Conservation (phyloP, 1,284 basidiomycete genomes). For the Thelephora terrestris region DNA sequence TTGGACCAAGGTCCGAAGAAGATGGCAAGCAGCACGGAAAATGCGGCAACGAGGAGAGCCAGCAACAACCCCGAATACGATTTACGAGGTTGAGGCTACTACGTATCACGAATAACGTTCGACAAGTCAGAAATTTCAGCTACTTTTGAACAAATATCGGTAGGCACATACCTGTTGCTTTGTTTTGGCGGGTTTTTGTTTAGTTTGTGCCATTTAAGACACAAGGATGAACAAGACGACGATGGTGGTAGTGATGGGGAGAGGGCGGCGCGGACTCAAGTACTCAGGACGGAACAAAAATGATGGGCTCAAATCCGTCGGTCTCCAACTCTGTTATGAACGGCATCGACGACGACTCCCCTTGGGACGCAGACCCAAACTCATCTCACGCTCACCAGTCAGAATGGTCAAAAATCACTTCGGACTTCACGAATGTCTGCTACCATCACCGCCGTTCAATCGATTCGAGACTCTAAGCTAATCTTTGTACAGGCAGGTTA, state of each 20-base stretch:
- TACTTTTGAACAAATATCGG: too few relatives aligned
- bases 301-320: too few relatives aligned
- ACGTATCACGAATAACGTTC: too few relatives aligned
- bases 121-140: too few relatives aligned
- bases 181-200: not conserved
- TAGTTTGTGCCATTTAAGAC: too few relatives aligned
- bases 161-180: not conserved
- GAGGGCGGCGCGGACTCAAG: too few relatives aligned
- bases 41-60: too few relatives aligned
- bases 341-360: slow-evolving; percentile 31
- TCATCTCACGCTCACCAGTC: slow-evolving; percentile 25
- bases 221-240: not conserved
- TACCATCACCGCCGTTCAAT: not conserved
- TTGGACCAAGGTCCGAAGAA: too few relatives aligned
- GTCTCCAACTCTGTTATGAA: slow-evolving; percentile 11
- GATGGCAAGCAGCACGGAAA: too few relatives aligned
- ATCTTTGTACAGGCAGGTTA: slow-evolving; percentile 57
- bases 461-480: not conserved
- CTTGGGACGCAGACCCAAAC: slow-evolving; percentile 41
- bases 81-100: too few relatives aligned
- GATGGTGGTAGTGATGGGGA: not conserved
- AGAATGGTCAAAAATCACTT: slow-evolving; percentile 57
- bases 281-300: too few relatives aligned
- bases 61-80: too few relatives aligned
- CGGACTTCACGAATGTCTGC: slow-evolving; percentile 55